Percentiles rank a stretch among this genome's conserved stretches.
Conservation (phyloP, 2,329 filamentous ascomycete genomes). For the Exserohilum rostratum region DNA sequence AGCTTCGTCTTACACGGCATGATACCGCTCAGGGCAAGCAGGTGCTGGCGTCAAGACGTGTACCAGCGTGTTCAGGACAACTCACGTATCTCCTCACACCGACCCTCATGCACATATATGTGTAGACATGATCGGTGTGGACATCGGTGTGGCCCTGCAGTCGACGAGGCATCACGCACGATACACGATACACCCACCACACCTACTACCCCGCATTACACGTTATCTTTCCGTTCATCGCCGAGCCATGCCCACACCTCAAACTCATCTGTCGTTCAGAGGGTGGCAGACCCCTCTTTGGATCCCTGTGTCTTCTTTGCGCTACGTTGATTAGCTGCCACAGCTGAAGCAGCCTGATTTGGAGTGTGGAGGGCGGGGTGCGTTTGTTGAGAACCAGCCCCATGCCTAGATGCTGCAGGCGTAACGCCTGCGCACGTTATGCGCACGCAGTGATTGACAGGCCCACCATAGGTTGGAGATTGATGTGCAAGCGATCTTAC, state of each 20-base stretch:
- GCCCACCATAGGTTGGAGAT: slow-evolving; percentile 1
- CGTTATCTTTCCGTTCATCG: neutral
- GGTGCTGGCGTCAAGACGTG: neutral
- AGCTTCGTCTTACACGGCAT: neutral
- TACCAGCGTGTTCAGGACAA: neutral
- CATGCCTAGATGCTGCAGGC: slow-evolving; percentile 26
- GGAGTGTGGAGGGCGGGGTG: slow-evolving; percentile 12
- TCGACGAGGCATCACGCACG: neutral
- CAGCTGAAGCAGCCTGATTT: slow-evolving; percentile 5
- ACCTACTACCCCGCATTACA: slow-evolving; percentile 3
- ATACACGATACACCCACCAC: neutral
- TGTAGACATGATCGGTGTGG: neutral
- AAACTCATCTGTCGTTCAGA: neutral
- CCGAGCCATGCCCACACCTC: neutral
- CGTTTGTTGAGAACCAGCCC: slow-evolving; percentile 27
- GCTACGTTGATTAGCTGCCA: neutral
- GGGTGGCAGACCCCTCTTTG: neutral
- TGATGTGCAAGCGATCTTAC: slow-evolving; percentile 3
- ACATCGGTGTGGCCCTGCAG: neutral
- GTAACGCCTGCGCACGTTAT: slow-evolving; percentile 27
- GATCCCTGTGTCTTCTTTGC: neutral
- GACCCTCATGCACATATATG: neutral
- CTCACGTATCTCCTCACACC: neutral
- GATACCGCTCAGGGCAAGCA: neutral
- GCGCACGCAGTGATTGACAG: slow-evolving; percentile 4